Conservation (phyloP, 345 rosid genomes). For the Leavenworthia alabamica region DNA sequence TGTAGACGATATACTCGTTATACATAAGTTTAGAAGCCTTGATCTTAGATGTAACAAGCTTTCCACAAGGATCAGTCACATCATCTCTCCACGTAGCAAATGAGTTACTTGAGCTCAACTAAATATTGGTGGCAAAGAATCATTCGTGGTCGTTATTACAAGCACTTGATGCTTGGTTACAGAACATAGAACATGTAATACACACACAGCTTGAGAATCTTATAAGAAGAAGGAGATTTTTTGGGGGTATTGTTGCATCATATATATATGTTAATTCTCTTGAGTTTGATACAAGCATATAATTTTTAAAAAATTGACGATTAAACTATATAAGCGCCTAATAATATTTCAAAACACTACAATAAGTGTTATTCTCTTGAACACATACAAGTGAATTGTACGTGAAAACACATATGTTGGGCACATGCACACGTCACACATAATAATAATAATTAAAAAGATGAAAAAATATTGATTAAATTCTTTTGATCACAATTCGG, state of each 20-base stretch:
- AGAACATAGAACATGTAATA: conserved; percentile 33
- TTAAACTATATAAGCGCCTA: no score
- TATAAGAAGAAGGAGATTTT: background rate
- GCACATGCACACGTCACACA: no score
- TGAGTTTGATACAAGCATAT: background rate
- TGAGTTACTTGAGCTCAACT: conserved; percentile 44
- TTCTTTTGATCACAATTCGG: conserved; percentile 3
- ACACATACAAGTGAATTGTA: no score
- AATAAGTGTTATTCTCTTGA: no score
- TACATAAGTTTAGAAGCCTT: conserved; percentile 83
- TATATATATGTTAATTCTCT: background rate
- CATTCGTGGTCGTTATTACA: conserved; percentile 80
- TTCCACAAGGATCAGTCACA: conserved; percentile 81
- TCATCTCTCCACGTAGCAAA: conserved; percentile 75
- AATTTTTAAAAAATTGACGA: no score
- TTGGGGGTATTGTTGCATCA: background rate
- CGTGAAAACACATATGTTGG: no score
- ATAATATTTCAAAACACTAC: no score
- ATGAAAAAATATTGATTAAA: no score
- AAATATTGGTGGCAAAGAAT: conserved; percentile 63
- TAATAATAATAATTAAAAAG: no score
- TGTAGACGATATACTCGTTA: conserved; percentile 87
- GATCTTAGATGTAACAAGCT: conserved; percentile 67
- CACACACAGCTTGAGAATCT: background rate
- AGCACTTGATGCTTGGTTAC: conserved; percentile 71